Conservation (phyloP, 306 rosid species). For the Cyamopsis tetragonoloba region DNA sequence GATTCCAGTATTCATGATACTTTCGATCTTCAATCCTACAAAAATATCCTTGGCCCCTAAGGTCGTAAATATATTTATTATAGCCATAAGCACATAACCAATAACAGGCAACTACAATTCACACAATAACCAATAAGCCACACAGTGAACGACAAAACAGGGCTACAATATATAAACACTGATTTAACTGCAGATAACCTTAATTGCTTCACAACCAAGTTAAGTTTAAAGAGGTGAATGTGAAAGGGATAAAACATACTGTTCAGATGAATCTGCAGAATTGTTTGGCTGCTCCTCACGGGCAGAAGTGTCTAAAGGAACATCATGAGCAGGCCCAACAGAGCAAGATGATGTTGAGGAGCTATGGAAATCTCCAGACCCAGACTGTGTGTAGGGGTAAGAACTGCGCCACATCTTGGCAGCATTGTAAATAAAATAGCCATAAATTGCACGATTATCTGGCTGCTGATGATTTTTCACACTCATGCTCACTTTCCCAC, state of each 20-base stretch:
- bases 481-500: conserved; percentile 61
- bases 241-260: conserved; percentile 45
- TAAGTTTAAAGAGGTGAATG: background rate
- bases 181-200: background rate
- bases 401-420: conserved; percentile 51
- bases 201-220: background rate
- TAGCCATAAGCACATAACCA: background rate
- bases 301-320: conserved; percentile 65
- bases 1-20: background rate
- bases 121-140: background rate
- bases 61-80: background rate
- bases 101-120: background rate
- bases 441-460: conserved; percentile 44
- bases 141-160: background rate
- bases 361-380: conserved; percentile 56
- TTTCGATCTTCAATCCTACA: background rate
- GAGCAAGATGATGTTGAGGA: conserved; percentile 47
- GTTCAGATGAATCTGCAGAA: conserved; percentile 62
- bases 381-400: conserved; percentile 33
- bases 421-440: conserved; percentile 56
- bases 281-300: conserved; percentile 55
- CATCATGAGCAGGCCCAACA: conserved; percentile 67
- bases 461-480: conserved; percentile 57
- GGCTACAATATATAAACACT: background rate
- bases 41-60: background rate